Percentiles rank a stretch among this genome's conserved stretches.
These are phyloP conservation scores for Aspergillus incahuasiensis DNA, from an alignment of 495 filamentous ascomycete genomes.

Conservation along the genomic window DNA sequence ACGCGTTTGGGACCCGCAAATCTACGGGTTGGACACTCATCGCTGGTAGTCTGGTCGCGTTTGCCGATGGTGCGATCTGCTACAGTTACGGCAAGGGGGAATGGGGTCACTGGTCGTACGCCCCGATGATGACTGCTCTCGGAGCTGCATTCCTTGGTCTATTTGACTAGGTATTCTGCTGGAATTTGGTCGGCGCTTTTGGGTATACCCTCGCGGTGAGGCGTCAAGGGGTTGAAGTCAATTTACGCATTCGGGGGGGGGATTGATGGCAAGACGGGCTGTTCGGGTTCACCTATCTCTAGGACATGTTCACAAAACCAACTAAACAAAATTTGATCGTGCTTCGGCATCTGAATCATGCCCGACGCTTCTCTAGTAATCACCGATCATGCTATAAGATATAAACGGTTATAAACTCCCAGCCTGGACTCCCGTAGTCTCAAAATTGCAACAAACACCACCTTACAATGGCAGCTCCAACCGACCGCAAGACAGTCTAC, in stretches of 20 bases:
- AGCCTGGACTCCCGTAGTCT: no score
- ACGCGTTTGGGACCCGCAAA: conserved; percentile 35
- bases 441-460: no score
- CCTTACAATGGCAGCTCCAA: no score
- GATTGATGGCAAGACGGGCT: no score
- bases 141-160: conserved; percentile 29
- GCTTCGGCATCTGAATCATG: not conserved
- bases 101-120: conserved; percentile 56
- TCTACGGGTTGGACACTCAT: conserved; percentile 44
- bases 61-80: conserved; percentile 44
- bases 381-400: not conserved
- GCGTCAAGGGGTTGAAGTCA: no score
- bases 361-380: not conserved
- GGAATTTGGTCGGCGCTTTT: not conserved
- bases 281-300: no score
- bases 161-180: conserved; percentile 9
- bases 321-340: not conserved
- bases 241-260: no score
- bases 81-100: conserved; percentile 39
- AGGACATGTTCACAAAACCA: not conserved
- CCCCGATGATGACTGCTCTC: conserved; percentile 34
- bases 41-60: conserved; percentile 38
- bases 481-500: not conserved
- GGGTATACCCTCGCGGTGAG: no score
- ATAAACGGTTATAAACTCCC: not conserved